Percentiles rank a stretch among this genome's conserved stretches.
Evolutionary conservation across 2,329 filamentous ascomycete genomes (phyloP).

Genomic region (Trichoderma breve): DNA sequence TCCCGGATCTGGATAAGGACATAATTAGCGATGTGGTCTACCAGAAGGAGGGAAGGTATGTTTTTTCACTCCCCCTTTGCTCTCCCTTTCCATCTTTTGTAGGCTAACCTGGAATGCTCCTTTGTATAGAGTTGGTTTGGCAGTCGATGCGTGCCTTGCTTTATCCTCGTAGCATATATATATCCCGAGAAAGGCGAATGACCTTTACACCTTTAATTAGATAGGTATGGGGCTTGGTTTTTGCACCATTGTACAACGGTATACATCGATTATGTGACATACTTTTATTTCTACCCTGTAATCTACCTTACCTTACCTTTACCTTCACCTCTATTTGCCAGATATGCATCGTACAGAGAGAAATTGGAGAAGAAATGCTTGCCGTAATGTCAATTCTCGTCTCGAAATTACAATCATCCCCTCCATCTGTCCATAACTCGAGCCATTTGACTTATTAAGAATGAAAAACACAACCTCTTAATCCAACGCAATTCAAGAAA

Average conservation of each 20-base stretch:
- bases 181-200: not conserved
- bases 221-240: not conserved
- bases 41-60: slow-evolving; percentile 89
- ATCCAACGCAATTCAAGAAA: not conserved
- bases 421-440: not conserved
- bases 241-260: not conserved
- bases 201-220: not conserved
- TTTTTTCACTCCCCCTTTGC: slow-evolving; percentile 26
- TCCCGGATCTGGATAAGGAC: slow-evolving; percentile 89
- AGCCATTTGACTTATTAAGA: not conserved
- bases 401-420: not conserved
- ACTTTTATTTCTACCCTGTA: not conserved
- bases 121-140: slow-evolving; percentile 66
- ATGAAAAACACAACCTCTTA: not conserved
- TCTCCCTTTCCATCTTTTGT: not conserved
- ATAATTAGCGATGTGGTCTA: slow-evolving; percentile 96
- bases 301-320: not conserved
- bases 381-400: not conserved
- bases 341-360: not conserved
- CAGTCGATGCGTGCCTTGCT: slow-evolving; percentile 82
- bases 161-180: slow-evolving; percentile 46
- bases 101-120: not conserved
- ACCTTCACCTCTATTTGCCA: not conserved
- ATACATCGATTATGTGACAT: not conserved
- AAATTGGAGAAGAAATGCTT: not conserved